Conservation (phyloP, 495 filamentous ascomycete genomes). For the Penicillium desertorum region DNA sequence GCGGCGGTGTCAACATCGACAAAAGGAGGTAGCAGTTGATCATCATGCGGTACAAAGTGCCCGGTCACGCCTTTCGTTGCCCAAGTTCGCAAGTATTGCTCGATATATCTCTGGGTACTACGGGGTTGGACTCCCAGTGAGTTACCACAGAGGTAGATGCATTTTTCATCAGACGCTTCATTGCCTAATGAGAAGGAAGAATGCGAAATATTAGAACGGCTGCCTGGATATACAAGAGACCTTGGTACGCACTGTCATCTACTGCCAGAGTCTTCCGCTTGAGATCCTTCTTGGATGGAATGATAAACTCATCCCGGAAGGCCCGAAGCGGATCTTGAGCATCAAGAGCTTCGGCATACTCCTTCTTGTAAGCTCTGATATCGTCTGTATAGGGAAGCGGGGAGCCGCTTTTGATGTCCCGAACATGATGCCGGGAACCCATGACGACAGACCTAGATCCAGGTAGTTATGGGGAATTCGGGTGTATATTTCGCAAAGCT, state of each 20-base stretch:
- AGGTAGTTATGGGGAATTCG: not conserved
- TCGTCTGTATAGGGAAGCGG: slow-evolving; percentile 41
- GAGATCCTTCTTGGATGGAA: slow-evolving; percentile 77
- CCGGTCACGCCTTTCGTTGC: slow-evolving; percentile 90
- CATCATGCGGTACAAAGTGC: slow-evolving; percentile 81
- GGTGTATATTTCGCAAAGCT: not conserved
- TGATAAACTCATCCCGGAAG: slow-evolving; percentile 75
- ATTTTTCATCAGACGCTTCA: slow-evolving; percentile 43
- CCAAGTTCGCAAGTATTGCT: slow-evolving; percentile 81
- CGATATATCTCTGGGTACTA: slow-evolving; percentile 65
- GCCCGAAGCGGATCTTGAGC: slow-evolving; percentile 63
- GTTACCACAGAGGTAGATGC: slow-evolving; percentile 94
- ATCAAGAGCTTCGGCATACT: slow-evolving; percentile 68
- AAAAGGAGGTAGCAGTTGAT: slow-evolving; percentile 75
- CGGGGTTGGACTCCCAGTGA: slow-evolving; percentile 89
- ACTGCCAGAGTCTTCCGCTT: slow-evolving; percentile 59
- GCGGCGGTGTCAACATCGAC: slow-evolving; percentile 74
- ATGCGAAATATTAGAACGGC: not conserved
- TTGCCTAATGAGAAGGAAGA: slow-evolving; percentile 10
- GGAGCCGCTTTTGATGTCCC: slow-evolving; percentile 30
- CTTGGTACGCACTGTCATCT: slow-evolving; percentile 32
- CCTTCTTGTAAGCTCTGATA: slow-evolving; percentile 42
- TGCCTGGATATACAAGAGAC: not conserved
- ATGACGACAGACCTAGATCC: slow-evolving; percentile 9
- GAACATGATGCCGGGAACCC: slow-evolving; percentile 35